Conservation (phyloP, 2,329 filamentous ascomycete genomes). For the Neurospora sp. region DNA sequence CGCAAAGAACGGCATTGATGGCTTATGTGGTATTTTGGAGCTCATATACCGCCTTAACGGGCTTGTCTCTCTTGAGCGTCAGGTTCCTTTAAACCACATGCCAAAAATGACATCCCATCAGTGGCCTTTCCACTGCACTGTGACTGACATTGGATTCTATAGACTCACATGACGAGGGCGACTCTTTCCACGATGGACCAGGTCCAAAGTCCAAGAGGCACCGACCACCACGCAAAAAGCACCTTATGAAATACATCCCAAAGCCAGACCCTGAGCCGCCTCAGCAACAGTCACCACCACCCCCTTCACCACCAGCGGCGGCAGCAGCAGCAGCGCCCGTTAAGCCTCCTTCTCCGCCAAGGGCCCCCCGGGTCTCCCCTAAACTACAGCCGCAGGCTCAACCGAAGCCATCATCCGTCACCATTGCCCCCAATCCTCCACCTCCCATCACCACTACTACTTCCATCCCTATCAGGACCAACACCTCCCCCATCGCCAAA, state of each 20-base stretch:
- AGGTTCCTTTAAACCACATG: neutral
- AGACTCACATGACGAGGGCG: neutral
- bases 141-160: neutral
- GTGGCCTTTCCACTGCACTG: neutral
- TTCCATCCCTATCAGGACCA: constrained; percentile 2
- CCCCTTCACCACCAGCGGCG: neutral
- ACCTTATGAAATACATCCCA: neutral
- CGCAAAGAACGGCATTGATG: neutral
- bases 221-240: neutral
- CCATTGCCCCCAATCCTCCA: neutral
- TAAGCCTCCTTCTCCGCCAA: neutral
- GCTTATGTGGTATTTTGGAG: neutral
- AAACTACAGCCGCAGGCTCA: neutral
- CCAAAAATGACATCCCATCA: neutral
- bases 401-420: neutral
- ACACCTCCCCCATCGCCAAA: neutral
- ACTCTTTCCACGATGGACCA: neutral
- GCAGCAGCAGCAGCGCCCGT: neutral
- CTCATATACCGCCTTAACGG: neutral
- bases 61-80: neutral
- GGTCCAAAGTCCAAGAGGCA: neutral
- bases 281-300: constrained; percentile 11
- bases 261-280: constrained; percentile 7
- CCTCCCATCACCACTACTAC: constrained; percentile 5
- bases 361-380: neutral